Conservation (phyloP, 1,284 basidiomycete species). For the Leccinum pseudoinsigne region DNA sequence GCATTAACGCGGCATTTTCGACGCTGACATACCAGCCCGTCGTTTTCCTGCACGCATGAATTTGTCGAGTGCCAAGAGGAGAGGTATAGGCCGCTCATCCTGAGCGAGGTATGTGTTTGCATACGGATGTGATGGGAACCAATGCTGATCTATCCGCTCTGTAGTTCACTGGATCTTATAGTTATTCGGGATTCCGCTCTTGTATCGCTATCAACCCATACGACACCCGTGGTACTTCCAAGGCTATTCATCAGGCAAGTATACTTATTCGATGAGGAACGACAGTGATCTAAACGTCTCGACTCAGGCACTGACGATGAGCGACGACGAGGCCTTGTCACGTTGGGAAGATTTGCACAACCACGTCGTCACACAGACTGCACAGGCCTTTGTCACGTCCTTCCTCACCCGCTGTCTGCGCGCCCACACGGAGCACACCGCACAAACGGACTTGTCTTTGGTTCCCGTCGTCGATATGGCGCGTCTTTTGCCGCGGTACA, state of each 20-base stretch:
- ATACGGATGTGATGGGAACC: neutral
- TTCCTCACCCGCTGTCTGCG: conserved; percentile 77
- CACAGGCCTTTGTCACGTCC: conserved; percentile 80
- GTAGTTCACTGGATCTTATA: conserved; percentile 85
- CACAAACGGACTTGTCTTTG: conserved; percentile 33
- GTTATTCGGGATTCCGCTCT: conserved; percentile 81
- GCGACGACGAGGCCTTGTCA: conserved; percentile 76
- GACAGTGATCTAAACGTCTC: neutral
- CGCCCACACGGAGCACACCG: conserved; percentile 64
- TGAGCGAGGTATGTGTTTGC: conserved; percentile 61
- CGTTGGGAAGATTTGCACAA: conserved; percentile 87
- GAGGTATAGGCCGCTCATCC: conserved; percentile 67
- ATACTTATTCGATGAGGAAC: neutral
- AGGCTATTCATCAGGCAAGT: conserved; percentile 63
- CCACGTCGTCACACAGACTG: conserved; percentile 86
- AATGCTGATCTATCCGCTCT: conserved; percentile 9
- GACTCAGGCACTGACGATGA: conserved; percentile 72
- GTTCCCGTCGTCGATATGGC: conserved; percentile 53
- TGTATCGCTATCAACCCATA: conserved; percentile 87
- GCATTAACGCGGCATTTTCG: conserved; percentile 82
- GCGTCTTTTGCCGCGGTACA: conserved; percentile 58
- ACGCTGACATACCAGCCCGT: conserved; percentile 87
- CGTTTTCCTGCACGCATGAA: conserved; percentile 85
- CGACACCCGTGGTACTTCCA: conserved; percentile 72
- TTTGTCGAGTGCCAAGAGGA: conserved; percentile 83